Evolutionary conservation across 2,329 filamentous ascomycete genomes (phyloP).

Genomic region (Rhinocladiella mackenziei): DNA sequence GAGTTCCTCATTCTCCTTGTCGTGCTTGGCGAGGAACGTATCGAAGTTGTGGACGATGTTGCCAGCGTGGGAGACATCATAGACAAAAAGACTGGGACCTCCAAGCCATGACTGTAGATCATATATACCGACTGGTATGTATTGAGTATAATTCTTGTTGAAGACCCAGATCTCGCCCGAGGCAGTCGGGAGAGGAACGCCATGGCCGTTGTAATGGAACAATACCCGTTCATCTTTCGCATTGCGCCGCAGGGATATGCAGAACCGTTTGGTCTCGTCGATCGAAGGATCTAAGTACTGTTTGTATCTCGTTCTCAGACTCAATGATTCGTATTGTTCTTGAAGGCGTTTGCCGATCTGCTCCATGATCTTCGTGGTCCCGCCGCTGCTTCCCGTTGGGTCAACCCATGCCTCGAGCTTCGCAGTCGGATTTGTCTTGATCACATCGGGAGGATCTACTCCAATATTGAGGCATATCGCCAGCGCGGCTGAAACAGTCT

Average conservation of each 20-base stretch:
- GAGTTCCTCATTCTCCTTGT: constrained; percentile 77
- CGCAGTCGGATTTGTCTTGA: constrained; percentile 89
- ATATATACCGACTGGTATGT: constrained; percentile 93
- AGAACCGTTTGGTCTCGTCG: constrained; percentile 96
- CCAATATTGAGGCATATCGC: constrained; percentile 96
- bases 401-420: constrained; percentile 97
- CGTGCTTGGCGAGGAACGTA: constrained; percentile 89
- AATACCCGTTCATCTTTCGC: constrained; percentile 93
- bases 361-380: constrained; percentile 78
- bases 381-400: constrained; percentile 71
- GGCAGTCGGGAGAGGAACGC: constrained; percentile 88
- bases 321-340: constrained; percentile 91
- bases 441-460: constrained; percentile 92
- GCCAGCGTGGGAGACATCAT: constrained; percentile 94
- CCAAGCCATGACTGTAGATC: constrained; percentile 95
- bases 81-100: constrained; percentile 92
- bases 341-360: constrained; percentile 96
- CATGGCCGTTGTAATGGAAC: constrained; percentile 98
- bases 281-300: constrained; percentile 94
- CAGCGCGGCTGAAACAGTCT: constrained; percentile 92
- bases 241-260: constrained; percentile 80
- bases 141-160: constrained; percentile 97
- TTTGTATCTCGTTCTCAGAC: constrained; percentile 94
- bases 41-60: constrained; percentile 96
- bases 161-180: constrained; percentile 99